Evolutionary conservation across 75 land plant species (phyloP).

Genomic region (Isoetes taiwanensis): DNA sequence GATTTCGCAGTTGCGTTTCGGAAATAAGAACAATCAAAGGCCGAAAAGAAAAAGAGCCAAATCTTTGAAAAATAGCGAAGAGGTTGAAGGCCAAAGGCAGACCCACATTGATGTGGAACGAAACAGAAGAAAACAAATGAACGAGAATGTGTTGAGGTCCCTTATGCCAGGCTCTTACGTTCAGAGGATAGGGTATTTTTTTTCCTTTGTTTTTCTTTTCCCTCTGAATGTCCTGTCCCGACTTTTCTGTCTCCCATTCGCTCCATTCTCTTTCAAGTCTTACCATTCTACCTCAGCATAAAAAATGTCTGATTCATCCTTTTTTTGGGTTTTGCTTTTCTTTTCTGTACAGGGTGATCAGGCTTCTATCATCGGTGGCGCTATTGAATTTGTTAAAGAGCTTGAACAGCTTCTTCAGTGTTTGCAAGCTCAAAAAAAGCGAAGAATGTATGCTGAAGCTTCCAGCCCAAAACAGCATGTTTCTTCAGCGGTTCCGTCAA

Average conservation of each 20-base stretch:
- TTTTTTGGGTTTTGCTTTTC: no score
- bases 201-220: no score
- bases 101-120: constrained; percentile 4
- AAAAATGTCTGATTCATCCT: no score
- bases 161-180: constrained; percentile 6
- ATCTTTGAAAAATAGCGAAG: constrained; percentile 1
- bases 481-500: no score
- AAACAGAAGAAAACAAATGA: constrained; percentile 5
- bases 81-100: constrained; percentile 1
- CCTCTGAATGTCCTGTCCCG: no score
- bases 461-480: constrained; percentile 5
- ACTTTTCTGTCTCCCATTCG: no score
- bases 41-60: constrained; percentile 2
- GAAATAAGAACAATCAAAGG: background rate
- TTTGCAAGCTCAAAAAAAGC: background rate
- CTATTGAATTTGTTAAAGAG: constrained; percentile 6
- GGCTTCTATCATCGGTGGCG: constrained; percentile 4
- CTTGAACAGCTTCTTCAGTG: constrained; percentile 5
- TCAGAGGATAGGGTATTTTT: background rate
- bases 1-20: background rate
- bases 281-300: no score
- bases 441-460: background rate
- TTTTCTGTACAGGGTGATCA: constrained; percentile 6
- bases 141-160: constrained; percentile 5
- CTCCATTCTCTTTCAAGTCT: no score